Conservation (phyloP, 257 asterid genomes). For the Solanum clarkiae region DNA sequence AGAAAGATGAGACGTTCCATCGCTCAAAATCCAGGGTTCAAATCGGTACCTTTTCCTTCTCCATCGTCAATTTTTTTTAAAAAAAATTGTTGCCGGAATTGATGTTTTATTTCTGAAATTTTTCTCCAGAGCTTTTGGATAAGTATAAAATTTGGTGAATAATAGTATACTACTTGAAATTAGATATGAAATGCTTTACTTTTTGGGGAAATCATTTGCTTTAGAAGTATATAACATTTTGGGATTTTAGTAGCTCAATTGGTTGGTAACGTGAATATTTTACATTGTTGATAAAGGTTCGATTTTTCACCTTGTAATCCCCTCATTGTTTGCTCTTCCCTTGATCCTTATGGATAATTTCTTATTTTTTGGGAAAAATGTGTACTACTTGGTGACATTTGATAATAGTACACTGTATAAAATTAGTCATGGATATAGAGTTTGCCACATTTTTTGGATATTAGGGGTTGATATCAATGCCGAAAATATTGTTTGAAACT, state of each 20-base stretch:
- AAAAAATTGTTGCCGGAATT: neutral
- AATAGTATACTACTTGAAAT: no score
- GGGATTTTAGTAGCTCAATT: neutral
- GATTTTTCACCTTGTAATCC: neutral
- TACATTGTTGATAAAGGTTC: neutral
- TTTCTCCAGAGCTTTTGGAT: neutral
- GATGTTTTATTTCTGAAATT: neutral
- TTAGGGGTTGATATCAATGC: neutral
- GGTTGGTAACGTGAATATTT: neutral
- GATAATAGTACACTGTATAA: neutral
- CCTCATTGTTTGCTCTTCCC: neutral
- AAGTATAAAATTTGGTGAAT: neutral
- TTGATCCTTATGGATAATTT: neutral
- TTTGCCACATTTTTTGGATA: neutral
- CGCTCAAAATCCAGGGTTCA: neutral
- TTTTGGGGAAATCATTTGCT: neutral
- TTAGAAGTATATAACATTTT: neutral
- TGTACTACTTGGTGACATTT: neutral
- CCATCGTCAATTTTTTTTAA: neutral
- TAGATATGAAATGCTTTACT: neutral
- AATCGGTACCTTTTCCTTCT: neutral
- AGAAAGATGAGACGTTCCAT: neutral
- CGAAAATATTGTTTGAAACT: neutral
- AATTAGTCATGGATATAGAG: neutral
- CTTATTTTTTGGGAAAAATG: neutral